These are phyloP conservation scores for Metschnikowia hibisci DNA, from an alignment of 805 yeast species.

Conservation along the genomic window DNA sequence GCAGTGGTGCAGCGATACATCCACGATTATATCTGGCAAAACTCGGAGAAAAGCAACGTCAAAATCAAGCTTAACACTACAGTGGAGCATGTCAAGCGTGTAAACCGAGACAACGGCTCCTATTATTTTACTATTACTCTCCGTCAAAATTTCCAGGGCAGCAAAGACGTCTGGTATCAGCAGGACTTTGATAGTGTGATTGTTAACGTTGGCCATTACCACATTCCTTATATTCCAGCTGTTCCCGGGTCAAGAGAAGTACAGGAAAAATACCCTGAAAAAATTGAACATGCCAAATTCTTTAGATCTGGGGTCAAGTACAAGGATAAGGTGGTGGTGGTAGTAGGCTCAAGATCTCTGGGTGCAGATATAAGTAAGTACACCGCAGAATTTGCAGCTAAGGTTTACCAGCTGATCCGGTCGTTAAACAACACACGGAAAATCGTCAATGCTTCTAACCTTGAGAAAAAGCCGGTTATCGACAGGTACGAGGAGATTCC, in stretches of 20 bases:
- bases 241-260: slow-evolving; percentile 40
- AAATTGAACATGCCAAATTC: slow-evolving; percentile 45
- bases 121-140: slow-evolving; percentile 28
- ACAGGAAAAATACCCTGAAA: slow-evolving; percentile 23
- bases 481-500: slow-evolving; percentile 21
- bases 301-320: slow-evolving; percentile 31
- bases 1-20: slow-evolving; percentile 27
- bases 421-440: slow-evolving; percentile 6
- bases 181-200: slow-evolving; percentile 35
- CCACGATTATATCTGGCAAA: slow-evolving; percentile 24
- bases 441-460: slow-evolving; percentile 14
- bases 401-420: slow-evolving; percentile 31
- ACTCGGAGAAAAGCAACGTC: slow-evolving; percentile 17
- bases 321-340: slow-evolving; percentile 21
- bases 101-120: slow-evolving; percentile 11
- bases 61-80: slow-evolving; percentile 30
- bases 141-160: slow-evolving; percentile 21
- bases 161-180: slow-evolving; percentile 34
- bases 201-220: slow-evolving; percentile 48
- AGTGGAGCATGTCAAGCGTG: slow-evolving; percentile 35
- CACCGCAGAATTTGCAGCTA: slow-evolving; percentile 20
- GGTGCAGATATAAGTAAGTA: slow-evolving; percentile 30
- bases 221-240: slow-evolving; percentile 43
- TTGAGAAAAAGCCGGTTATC: slow-evolving; percentile 25
- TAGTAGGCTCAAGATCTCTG: slow-evolving; percentile 27